phyloP scores from a whole-genome alignment of 2,329 filamentous ascomycete genomes.

The Herpomyces periplanetae region DNA sequence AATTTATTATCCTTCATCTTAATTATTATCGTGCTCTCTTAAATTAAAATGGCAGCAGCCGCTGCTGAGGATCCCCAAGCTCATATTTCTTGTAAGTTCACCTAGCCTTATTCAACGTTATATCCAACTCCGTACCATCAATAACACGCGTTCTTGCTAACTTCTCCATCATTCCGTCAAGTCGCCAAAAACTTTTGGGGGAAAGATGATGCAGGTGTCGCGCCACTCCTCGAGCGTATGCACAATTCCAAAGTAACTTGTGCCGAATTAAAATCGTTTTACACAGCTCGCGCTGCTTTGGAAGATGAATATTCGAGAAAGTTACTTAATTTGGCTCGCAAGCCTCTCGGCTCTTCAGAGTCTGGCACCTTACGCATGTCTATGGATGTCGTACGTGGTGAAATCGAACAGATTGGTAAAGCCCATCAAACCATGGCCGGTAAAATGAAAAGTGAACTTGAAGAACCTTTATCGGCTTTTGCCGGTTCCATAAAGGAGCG shows the following conservation, averaged over 20 bases:
- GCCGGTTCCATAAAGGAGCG: conserved; percentile 81
- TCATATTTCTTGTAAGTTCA: too few species aligned
- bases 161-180: too few species aligned
- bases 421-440: conserved; percentile 55
- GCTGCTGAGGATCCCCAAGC: too few species aligned
- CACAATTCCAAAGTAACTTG: conserved; percentile 67
- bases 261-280: conserved; percentile 74
- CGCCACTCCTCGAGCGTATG: conserved; percentile 71
- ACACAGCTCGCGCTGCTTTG: conserved; percentile 53
- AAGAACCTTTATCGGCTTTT: conserved; percentile 70
- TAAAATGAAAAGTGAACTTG: conserved; percentile 84
- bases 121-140: too few species aligned
- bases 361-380: conserved; percentile 43
- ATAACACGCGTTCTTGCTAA: too few species aligned
- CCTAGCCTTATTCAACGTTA: too few species aligned
- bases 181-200: conserved; percentile 99
- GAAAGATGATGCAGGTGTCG: conserved; percentile 84
- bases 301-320: conserved; percentile 90
- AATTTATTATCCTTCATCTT: too few species aligned
- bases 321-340: conserved; percentile 43
- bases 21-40: too few species aligned
- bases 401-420: conserved; percentile 75
- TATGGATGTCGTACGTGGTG: conserved; percentile 48
- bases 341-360: conserved; percentile 59
- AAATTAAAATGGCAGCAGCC: too few species aligned